Evolutionary conservation across 1,139 yeast genomes (phyloP), one percentile per base, ranked within the genome.

Genomic region (Eremothecium sinecaudum): DNA sequence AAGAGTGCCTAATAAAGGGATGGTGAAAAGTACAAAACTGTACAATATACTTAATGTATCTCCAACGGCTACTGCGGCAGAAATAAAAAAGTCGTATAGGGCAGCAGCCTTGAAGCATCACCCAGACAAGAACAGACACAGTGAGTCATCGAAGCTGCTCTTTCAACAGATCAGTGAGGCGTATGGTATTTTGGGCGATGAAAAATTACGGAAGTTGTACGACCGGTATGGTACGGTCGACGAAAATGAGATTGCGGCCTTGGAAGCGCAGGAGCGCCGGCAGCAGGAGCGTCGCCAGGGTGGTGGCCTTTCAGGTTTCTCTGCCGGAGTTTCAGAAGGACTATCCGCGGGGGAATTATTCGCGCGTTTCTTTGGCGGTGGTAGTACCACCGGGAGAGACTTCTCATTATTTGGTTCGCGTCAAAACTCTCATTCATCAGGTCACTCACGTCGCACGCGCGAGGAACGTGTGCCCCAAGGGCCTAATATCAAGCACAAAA

Each of bases 41-140:
- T 50, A 50, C 26, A 50, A 48, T 28, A 31, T 41, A 4, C 31
- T 50, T 24, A 39, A 41, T n/a, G 59, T 79, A 2, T 39, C 50
- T 0, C 53, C 59, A 2, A 53, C 55, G 2, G 69, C 75, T 0
- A 37, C 61, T 0, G 45, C 45, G 0, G 42, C 45, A 2, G 75
- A 70, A 19, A 65, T 83, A 22, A 75, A 73, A 44, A 52, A 56
- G n/a, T 86, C 90, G 1, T 83, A 83, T 51, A 67, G 70, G 37
- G 52, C 51, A 23, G 67, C 68, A 22, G 66, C 84, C 12, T 61
- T 83, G 10, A 55, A 57, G 9, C 56, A 69, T 18, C 94, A 83
- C 52, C 94, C 94, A 0, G 94, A 83, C 51, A 83, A 82, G 51
- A 60, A 59, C 22, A 48, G 44, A 61, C 63, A 60, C 26, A 58